Evolutionary conservation across 139 green algal genomes (phyloP).

Genomic region (Chlamydomonas incerta): DNA sequence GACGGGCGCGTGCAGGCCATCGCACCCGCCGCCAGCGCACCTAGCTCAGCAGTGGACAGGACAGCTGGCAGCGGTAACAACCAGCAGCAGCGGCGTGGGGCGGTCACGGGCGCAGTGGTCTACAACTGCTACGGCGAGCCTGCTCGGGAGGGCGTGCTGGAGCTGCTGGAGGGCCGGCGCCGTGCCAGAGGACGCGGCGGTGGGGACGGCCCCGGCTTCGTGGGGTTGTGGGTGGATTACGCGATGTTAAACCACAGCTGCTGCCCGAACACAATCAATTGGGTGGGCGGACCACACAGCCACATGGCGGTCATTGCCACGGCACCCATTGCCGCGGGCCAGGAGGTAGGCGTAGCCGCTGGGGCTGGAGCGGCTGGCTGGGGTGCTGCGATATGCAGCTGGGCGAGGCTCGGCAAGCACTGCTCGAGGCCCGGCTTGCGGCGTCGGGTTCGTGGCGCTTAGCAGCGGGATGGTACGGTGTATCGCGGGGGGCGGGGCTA

Average conservation of each 20-base stretch:
- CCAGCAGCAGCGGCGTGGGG: background rate
- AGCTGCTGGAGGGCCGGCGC: background rate
- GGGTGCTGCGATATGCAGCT: too few species aligned
- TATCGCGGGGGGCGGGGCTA: too few species aligned
- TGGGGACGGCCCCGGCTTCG: constrained; percentile 25
- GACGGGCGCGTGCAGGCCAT: too few species aligned
- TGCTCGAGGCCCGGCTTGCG: too few species aligned
- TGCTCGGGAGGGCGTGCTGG: background rate
- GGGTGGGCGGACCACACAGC: background rate
- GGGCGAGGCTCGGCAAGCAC: too few species aligned
- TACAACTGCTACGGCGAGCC: constrained; percentile 12
- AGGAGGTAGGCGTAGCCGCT: too few species aligned
- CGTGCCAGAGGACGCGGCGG: background rate
- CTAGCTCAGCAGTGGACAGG: background rate
- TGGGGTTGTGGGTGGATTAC: constrained; percentile 60
- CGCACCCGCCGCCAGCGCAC: background rate
- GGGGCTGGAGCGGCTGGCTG: too few species aligned
- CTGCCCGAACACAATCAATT: constrained; percentile 54
- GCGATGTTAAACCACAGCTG: constrained; percentile 55
- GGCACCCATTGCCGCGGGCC: background rate
- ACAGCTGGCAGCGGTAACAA: background rate
- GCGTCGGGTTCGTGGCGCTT: too few species aligned
- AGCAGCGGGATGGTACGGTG: too few species aligned
- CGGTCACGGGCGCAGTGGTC: background rate
- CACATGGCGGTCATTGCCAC: background rate